Conservation (phyloP, 2,329 filamentous ascomycete genomes). For the Colletotrichum sp. region DNA sequence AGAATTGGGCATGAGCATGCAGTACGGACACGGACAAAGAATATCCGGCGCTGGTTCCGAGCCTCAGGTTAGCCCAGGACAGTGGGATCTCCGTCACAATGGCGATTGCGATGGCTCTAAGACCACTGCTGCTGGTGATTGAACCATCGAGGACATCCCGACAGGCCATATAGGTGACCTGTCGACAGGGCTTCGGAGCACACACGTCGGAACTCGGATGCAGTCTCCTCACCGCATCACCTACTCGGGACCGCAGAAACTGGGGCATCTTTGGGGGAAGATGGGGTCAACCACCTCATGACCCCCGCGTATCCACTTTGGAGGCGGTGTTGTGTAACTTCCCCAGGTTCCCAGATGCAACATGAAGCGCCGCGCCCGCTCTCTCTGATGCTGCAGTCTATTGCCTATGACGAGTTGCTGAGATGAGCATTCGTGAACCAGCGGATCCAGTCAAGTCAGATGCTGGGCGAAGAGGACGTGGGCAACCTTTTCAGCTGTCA, state of each 20-base stretch:
- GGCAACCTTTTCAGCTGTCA: not conserved
- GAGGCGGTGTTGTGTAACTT: not conserved
- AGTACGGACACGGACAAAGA: too few relatives aligned
- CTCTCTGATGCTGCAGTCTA: not conserved
- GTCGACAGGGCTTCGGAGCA: not conserved
- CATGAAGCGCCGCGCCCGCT: not conserved
- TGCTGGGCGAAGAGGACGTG: not conserved
- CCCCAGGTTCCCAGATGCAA: not conserved
- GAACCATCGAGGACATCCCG: not conserved
- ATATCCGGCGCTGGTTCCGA: too few relatives aligned
- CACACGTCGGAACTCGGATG: not conserved
- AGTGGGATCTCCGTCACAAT: not conserved
- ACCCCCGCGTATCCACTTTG: not conserved
- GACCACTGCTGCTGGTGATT: not conserved
- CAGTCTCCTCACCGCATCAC: not conserved
- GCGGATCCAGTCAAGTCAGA: not conserved
- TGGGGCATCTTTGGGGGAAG: not conserved
- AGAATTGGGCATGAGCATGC: constrained; percentile 18
- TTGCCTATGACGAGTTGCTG: not conserved
- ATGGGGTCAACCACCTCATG: not conserved
- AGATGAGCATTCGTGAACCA: not conserved
- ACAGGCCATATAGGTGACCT: not conserved
- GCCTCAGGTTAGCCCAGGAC: too few relatives aligned
- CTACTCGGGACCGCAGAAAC: accelerated
- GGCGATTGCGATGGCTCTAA: not conserved